Evolutionary conservation across 129 eudicot species (phyloP), one percentile per base, ranked within the genome.

Genomic region (Apium graveolens): DNA sequence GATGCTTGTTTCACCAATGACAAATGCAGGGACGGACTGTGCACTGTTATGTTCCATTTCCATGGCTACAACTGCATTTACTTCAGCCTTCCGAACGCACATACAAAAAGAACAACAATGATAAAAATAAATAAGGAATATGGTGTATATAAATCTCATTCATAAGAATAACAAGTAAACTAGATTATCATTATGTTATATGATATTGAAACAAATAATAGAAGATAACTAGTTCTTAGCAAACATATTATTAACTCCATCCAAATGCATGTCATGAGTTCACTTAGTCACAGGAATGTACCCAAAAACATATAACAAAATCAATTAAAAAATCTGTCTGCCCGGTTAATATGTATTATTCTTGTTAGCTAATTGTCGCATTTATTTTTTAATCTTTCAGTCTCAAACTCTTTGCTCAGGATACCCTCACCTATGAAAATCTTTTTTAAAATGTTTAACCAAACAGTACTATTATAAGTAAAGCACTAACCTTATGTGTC

Each of bases 1-100:
- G 84, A 70, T 84, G 80, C 98, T 93, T 42, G 95, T 89, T 79
- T 86, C 94, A 57, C 78, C 83, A 76, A 76, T 82, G 85, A 86
- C 82, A 85, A 70, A 79, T 42, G 84, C 77, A 44, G 83, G 91
- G 26, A 86, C 74, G 78, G 29, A 51, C 81, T 62, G 78, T 35
- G 55, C 70, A 69, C 5, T 31, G 37, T 78, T 70, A 80, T 70
- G 70, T 49, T 84, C 70, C 70, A 76, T 55, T 49, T 84, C 70
- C 70, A 76, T 55, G 39, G 77, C 72, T 32, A 81, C 80, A 76
- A 75, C 80, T 79, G 81, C 77, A 76, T 83, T 83, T 69, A 18
- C 71, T 79, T 86, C 91, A 60, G 85, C 80, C 92, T 87, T 88
- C 79, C 26, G 31, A 83, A 32, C 18, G 74, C 55, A 48, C 32